Percentiles rank a stretch among this genome's conserved stretches.
phyloP scores from a whole-genome alignment of 768 basidiomycete species.

The Amanita jacksonii region DNA sequence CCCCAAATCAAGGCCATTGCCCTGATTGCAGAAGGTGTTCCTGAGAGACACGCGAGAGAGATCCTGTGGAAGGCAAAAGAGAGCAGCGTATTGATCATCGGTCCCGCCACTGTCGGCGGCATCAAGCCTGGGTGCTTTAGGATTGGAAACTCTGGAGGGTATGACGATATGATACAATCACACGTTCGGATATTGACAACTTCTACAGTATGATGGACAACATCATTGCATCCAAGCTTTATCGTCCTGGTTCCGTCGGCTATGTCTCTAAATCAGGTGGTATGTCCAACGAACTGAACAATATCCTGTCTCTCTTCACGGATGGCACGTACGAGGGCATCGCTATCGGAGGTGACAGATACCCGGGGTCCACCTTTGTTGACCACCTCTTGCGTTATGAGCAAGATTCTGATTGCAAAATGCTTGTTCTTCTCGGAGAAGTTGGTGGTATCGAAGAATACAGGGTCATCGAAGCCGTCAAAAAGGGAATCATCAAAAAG shows the following conservation, averaged over 20 bases:
- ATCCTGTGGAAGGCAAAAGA: constrained; percentile 82
- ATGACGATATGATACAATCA: constrained; percentile 21
- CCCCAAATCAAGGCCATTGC: constrained; percentile 58
- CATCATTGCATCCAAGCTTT: constrained; percentile 97
- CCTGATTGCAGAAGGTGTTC: constrained; percentile 97
- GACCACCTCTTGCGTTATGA: constrained; percentile 98
- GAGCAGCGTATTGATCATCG: constrained; percentile 83
- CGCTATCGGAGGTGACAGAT: constrained; percentile 98
- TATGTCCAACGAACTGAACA: constrained; percentile 99
- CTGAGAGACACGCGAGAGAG: constrained; percentile 94
- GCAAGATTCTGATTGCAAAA: constrained; percentile 94
- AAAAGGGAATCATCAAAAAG: constrained; percentile 88
- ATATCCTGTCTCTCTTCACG: constrained; percentile 92
- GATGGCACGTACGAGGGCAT: constrained; percentile 99
- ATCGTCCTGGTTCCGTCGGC: constrained; percentile 93
- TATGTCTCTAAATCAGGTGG: constrained; percentile 99
- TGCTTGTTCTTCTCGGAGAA: constrained; percentile 97
- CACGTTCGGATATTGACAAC: constrained; percentile 7
- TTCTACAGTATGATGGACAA: constrained; percentile 94
- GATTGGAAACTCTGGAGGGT: constrained; percentile 98
- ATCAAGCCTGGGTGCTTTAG: constrained; percentile 99
- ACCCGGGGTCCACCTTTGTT: constrained; percentile 97
- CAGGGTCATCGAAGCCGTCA: constrained; percentile 97
- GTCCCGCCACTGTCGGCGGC: constrained; percentile 97
- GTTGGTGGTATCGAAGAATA: constrained; percentile 99